These are phyloP conservation scores for Sphaerulina vaccinii DNA, from an alignment of 2,329 filamentous ascomycete genomes.

Conservation along the genomic window DNA sequence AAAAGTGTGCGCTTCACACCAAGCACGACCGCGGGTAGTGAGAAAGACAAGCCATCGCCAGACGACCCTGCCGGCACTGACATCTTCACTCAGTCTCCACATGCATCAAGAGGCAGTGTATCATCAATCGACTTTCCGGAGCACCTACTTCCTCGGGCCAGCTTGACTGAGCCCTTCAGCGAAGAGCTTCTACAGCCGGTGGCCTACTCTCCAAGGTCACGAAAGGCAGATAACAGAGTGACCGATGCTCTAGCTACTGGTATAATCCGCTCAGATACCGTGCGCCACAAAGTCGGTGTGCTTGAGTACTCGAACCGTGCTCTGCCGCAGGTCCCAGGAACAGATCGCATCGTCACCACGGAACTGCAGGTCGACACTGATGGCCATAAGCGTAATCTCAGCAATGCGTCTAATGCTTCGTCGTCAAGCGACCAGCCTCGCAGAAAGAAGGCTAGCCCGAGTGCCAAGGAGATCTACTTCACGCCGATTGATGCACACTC, in stretches of 20 bases:
- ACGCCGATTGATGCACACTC: constrained; percentile 27
- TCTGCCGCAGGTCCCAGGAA: constrained; percentile 2
- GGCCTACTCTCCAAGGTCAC: constrained; percentile 14
- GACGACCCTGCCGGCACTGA: constrained; percentile 16
- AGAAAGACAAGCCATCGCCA: constrained; percentile 1
- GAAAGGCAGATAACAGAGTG: constrained; percentile 3
- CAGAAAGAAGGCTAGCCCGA: constrained; percentile 7
- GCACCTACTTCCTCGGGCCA: constrained; percentile 1
- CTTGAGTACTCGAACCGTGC: constrained; percentile 7
- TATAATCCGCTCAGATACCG: constrained; percentile 9
- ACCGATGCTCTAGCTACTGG: constrained; percentile 4
- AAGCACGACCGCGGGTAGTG: constrained; percentile 13
- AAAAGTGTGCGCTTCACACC: constrained; percentile 22
- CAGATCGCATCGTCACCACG: background rate
- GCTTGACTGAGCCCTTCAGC: background rate
- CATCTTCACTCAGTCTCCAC: constrained; percentile 22
- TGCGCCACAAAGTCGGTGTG: constrained; percentile 5
- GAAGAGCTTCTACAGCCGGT: constrained; percentile 15
- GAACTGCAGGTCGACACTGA: constrained; percentile 15
- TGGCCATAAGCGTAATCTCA: constrained; percentile 17
- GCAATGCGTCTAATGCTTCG: constrained; percentile 13
- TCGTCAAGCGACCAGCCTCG: constrained; percentile 13
- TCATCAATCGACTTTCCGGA: constrained; percentile 13
- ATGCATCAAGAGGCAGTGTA: constrained; percentile 16
- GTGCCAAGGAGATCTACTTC: constrained; percentile 30